Evolutionary conservation across 371 early-diverging fungal species (phyloP).

Genomic region (Choanephora cucurbitarum): DNA sequence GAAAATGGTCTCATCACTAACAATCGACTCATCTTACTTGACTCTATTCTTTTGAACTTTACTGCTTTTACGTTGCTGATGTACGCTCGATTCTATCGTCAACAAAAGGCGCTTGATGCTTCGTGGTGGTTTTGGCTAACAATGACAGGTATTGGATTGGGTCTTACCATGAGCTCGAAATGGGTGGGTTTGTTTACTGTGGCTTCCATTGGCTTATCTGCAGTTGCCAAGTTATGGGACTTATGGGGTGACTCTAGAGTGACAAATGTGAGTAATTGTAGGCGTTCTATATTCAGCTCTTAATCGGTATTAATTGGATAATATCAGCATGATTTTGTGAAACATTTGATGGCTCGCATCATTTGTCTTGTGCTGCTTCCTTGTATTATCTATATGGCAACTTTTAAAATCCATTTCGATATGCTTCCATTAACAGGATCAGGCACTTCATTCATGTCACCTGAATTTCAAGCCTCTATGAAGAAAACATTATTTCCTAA

Average conservation of each 20-base stretch:
- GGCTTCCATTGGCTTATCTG: constrained; percentile 81
- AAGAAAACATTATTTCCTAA: constrained; percentile 67
- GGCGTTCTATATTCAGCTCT: too few relatives aligned
- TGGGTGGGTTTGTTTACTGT: constrained; percentile 91
- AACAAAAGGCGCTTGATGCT: constrained; percentile 60
- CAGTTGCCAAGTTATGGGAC: constrained; percentile 81
- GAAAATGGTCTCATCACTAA: constrained; percentile 91
- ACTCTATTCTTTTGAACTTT: constrained; percentile 85
- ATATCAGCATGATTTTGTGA: constrained; percentile 51
- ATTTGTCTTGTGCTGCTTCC: constrained; percentile 86
- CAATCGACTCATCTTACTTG: constrained; percentile 87
- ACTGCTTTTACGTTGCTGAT: constrained; percentile 69
- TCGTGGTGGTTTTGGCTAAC: constrained; percentile 75
- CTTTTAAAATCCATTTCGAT: constrained; percentile 88
- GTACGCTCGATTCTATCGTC: constrained; percentile 79
- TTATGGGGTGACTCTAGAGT: constrained; percentile 67
- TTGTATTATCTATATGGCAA: constrained; percentile 70
- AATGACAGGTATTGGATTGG: constrained; percentile 67
- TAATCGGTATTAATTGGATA: not conserved
- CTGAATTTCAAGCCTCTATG: constrained; percentile 85
- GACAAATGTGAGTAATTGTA: constrained; percentile 36
- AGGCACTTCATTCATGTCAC: constrained; percentile 90
- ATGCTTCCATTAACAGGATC: constrained; percentile 76
- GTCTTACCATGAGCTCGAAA: constrained; percentile 69
- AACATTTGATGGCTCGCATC: constrained; percentile 69